Conservation (phyloP, 177 flowering plant genomes). For the Vitis hybrid region DNA sequence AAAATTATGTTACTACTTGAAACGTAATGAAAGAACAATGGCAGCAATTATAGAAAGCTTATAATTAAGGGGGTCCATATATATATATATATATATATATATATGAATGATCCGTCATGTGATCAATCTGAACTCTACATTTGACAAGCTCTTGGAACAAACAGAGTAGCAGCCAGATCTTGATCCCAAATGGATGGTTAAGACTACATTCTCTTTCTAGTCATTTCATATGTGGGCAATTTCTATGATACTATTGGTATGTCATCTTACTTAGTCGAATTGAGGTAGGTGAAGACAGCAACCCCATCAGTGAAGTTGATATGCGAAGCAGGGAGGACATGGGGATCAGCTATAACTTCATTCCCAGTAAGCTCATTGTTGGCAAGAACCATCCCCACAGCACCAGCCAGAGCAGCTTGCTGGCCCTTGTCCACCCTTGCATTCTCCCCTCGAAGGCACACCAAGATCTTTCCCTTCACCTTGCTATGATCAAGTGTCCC, state of each 20-base stretch:
- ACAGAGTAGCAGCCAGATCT: no score
- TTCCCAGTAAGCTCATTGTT: slow-evolving; percentile 32
- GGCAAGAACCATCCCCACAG: slow-evolving; percentile 54
- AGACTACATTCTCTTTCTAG: no score
- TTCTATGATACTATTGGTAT: no score
- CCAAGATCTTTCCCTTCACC: slow-evolving; percentile 66
- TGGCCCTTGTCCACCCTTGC: slow-evolving; percentile 54
- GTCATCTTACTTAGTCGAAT: slow-evolving; percentile 27
- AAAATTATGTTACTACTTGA: not conserved
- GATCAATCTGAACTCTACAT: no score
- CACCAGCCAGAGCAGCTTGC: slow-evolving; percentile 48
- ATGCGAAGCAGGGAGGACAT: slow-evolving; percentile 46
- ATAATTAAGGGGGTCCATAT: no score
- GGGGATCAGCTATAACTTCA: slow-evolving; percentile 49
- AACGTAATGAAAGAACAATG: no score
- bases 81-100: no score
- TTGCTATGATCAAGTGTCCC: slow-evolving; percentile 49
- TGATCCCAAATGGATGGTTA: no score
- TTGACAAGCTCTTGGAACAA: no score
- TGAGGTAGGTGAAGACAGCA: slow-evolving; percentile 25
- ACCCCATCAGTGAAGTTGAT: slow-evolving; percentile 28
- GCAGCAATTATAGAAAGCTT: no score
- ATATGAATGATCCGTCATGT: no score
- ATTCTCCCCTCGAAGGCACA: slow-evolving; percentile 50
- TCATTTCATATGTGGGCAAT: no score